A percentile compares a stretch with the other conserved stretches of the same genome.
Evolutionary conservation across 2,329 filamentous ascomycete genomes (phyloP).

Genomic region (Epichloe amarillans): DNA sequence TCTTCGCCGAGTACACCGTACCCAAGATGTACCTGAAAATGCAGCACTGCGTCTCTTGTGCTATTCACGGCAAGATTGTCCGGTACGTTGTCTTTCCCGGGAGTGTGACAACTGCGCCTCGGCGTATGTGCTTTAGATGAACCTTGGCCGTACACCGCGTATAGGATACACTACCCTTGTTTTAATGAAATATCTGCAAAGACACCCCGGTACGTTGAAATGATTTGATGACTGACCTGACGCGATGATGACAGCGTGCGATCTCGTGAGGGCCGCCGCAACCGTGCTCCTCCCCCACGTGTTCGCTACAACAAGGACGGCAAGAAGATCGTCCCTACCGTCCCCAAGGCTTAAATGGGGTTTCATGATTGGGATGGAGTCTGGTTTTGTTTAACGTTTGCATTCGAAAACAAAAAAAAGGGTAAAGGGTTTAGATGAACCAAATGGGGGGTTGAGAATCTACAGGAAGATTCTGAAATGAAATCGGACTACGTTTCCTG

Average conservation of each 20-base stretch:
- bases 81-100: slow-evolving; percentile 64
- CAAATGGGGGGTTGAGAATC: slow-evolving; percentile 18
- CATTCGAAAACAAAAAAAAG: slow-evolving; percentile 20
- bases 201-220: slow-evolving; percentile 16
- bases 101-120: slow-evolving; percentile 45
- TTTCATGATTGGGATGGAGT: slow-evolving; percentile 23
- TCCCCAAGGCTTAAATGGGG: slow-evolving; percentile 25
- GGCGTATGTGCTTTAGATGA: slow-evolving; percentile 42
- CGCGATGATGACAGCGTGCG: slow-evolving; percentile 61
- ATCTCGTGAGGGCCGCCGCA: slow-evolving; percentile 90
- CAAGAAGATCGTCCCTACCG: slow-evolving; percentile 93
- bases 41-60: slow-evolving; percentile 99
- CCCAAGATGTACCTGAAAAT: slow-evolving; percentile 99
- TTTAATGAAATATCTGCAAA: no score
- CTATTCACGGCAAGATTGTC: slow-evolving; percentile 99
- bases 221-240: slow-evolving; percentile 4
- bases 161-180: slow-evolving; percentile 20
- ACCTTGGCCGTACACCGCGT: slow-evolving; percentile 39
- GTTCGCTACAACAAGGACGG: slow-evolving; percentile 99
- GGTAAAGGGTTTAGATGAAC: slow-evolving; percentile 23
- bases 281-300: slow-evolving; percentile 96
- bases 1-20: slow-evolving; percentile 98
- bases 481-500: slow-evolving; percentile 13
- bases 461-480: slow-evolving; percentile 8
- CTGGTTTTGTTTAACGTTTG: slow-evolving; percentile 24